Evolutionary conservation across 495 filamentous ascomycete species (phyloP).

Genomic region (Saxophila tyrrhenica): DNA sequence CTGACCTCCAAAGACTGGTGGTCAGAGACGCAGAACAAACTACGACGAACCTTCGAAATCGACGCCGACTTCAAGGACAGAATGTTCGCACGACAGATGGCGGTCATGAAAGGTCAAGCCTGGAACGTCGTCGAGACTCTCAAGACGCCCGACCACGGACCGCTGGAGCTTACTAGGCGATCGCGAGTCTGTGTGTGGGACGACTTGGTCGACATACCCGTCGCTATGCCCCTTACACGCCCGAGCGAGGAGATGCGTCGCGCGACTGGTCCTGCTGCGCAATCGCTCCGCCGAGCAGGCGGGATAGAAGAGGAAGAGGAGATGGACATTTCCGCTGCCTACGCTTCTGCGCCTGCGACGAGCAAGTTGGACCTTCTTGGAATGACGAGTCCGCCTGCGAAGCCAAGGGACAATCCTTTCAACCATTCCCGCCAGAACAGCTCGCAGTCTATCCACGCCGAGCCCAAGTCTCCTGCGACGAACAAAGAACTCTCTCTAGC

Average conservation of each 20-base stretch:
- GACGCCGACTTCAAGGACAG: slow-evolving; percentile 94
- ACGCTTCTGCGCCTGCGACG: slow-evolving; percentile 13
- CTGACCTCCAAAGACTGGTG: slow-evolving; percentile 93
- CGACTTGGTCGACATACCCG: slow-evolving; percentile 87
- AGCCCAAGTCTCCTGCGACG: background rate
- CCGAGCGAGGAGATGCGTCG: slow-evolving; percentile 64
- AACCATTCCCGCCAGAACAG: slow-evolving; percentile 54
- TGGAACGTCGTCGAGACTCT: slow-evolving; percentile 98
- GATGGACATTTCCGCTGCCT: slow-evolving; percentile 78
- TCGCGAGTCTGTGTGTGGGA: slow-evolving; percentile 95
- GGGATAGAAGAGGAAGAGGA: slow-evolving; percentile 52
- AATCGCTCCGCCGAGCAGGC: slow-evolving; percentile 11
- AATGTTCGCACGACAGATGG: slow-evolving; percentile 95
- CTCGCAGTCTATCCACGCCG: slow-evolving; percentile 33
- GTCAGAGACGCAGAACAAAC: slow-evolving; percentile 79
- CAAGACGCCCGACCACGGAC: slow-evolving; percentile 83
- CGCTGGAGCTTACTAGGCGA: slow-evolving; percentile 80
- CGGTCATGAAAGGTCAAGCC: slow-evolving; percentile 97
- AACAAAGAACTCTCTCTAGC: background rate
- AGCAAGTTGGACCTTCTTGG: slow-evolving; percentile 56
- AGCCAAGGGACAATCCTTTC: slow-evolving; percentile 67
- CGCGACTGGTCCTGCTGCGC: slow-evolving; percentile 28
- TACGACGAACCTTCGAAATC: slow-evolving; percentile 74
- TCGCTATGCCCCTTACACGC: slow-evolving; percentile 77
- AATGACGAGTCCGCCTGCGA: slow-evolving; percentile 51